These are phyloP conservation scores for Hypoxylon intermedium DNA, from an alignment of 495 filamentous ascomycete genomes.

Conservation along the genomic window DNA sequence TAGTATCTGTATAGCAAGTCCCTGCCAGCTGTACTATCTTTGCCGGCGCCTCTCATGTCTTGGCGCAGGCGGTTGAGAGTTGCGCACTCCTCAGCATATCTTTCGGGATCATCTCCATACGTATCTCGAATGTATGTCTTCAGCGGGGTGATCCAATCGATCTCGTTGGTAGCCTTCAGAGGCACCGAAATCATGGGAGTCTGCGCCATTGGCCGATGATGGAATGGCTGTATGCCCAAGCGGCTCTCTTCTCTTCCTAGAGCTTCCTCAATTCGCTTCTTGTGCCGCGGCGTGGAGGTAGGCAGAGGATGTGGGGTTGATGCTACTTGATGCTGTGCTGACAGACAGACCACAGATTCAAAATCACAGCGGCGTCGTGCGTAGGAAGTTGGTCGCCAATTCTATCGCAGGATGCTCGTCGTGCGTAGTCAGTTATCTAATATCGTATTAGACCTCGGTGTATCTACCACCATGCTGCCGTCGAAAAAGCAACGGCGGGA, in stretches of 20 bases:
- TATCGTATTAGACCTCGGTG: slow-evolving; percentile 12
- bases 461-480: slow-evolving; percentile 38
- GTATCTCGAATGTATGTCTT: slow-evolving; percentile 92
- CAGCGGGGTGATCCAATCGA: slow-evolving; percentile 94
- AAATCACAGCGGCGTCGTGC: slow-evolving; percentile 8
- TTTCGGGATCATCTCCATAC: slow-evolving; percentile 95
- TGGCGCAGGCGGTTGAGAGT: slow-evolving; percentile 96
- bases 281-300: slow-evolving; percentile 1
- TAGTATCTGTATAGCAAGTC: slow-evolving; percentile 98
- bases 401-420: slow-evolving; percentile 5
- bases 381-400: slow-evolving; percentile 3
- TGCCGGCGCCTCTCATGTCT: slow-evolving; percentile 97
- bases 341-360: no score
- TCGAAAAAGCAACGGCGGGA: slow-evolving; percentile 16
- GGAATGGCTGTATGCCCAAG: slow-evolving; percentile 1
- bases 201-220: slow-evolving; percentile 66
- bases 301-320: slow-evolving; percentile 18
- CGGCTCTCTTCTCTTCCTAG: background rate
- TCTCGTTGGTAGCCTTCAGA: slow-evolving; percentile 98
- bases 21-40: slow-evolving; percentile 92
- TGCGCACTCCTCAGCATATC: slow-evolving; percentile 91
- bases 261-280: no score
- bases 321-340: slow-evolving; percentile 9
- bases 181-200: slow-evolving; percentile 92
- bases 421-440: slow-evolving; percentile 13